Base-by-base conservation (phyloP, 371 early-diverging fungal genomes). In the Apophysomyces trapeziformis region DNA sequence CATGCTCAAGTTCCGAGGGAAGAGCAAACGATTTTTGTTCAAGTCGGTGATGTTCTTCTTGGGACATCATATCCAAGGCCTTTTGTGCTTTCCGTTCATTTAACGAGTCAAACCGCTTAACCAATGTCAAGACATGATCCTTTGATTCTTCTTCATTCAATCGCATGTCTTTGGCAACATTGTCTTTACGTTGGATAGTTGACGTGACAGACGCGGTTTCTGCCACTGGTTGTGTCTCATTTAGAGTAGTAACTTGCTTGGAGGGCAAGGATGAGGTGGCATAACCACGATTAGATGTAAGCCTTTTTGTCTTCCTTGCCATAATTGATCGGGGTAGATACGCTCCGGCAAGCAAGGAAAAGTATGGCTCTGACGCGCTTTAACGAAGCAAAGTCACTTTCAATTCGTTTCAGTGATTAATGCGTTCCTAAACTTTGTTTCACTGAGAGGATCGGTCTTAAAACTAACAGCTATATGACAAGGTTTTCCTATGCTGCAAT, bases 51-150 rank as follows among this genome's bases (percentile, higher is more conserved):
- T 11, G 7, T 35, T 65, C 70, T 7, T 60, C 64, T 7, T 71
- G 71, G 1, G 41, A 7, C 60, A 75, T 26, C 1, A 57, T 54
- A 14, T 75, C 72, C 1, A 75, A 13, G 9, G 43, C 57, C 14
- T 13, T 16, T n/a, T 67, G 57, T 21, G 69, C 59, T 46, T 75
- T 75, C n/a, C 56, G 56, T 4, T 71, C 72, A 38, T 75, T 66
- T 14, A 75, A 18, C 0, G 68, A 60, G 11, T 57, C 58, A 26
- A 59, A 71, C 13, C 71, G 70, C 41, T 74, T 44, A 7, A 64
- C 61, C 4, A 70, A 16, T 41, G 60, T 63, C n/a, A 46, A 12
- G 6, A 71, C 11, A 11, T 63, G 59, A 39, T 74, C 74, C 18
- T 44, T 45, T 5, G 7, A 47, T 66, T 36, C 38, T 26, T 60